Evolutionary conservation across 2,329 filamentous ascomycete species (phyloP), one percentile per base, ranked within the genome.

Genomic region (Ceratocystis cubensis): DNA sequence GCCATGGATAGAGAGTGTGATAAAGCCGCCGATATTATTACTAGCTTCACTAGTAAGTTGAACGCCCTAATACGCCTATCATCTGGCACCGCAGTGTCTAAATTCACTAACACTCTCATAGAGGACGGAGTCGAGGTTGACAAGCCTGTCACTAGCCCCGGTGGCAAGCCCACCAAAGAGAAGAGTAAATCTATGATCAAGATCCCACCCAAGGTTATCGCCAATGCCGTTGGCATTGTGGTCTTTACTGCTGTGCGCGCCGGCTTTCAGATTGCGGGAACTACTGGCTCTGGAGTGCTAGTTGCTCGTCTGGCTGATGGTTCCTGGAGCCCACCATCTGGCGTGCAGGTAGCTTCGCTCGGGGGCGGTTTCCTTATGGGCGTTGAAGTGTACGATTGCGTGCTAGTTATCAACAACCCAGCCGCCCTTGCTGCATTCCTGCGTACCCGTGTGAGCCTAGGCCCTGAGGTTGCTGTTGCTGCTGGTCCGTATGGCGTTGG

Each of bases 1-100:
- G 87, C 87, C 1, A 79, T 96, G 70, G 91, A 96, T 73, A 91
- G 91, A 75, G 92, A 96, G 77, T 88, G 88, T 71, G 91, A 96
- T 76, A 96, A 96, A 78, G 90, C 91, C 0, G 91, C 91, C 44
- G 80, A 89, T 13, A 96, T 96, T 61, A 75, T 96, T 30, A 84
- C 84, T 73, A 88, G 86, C 69, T 96, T 96, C 76, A 96, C 91
- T 79, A 94, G 86, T 88, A 80, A 72, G 85, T 75, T 6, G 74
- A 69, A 68, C 65, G 48, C 68, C 48, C 41, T 3, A n/a, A 64
- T 63, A 15, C 10, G 5, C 17, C 20, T 3, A 2, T 30, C 64
- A 64, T 4, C 5, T 44, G 17, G 4, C 17, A 3, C 48, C 22
- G 17, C 48, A 20, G 4, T 25, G 10, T 41, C 37, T 10, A 15